Conservation (phyloP, 225 moss, liverwort and hornwort genomes). For the Bryum argenteum region DNA sequence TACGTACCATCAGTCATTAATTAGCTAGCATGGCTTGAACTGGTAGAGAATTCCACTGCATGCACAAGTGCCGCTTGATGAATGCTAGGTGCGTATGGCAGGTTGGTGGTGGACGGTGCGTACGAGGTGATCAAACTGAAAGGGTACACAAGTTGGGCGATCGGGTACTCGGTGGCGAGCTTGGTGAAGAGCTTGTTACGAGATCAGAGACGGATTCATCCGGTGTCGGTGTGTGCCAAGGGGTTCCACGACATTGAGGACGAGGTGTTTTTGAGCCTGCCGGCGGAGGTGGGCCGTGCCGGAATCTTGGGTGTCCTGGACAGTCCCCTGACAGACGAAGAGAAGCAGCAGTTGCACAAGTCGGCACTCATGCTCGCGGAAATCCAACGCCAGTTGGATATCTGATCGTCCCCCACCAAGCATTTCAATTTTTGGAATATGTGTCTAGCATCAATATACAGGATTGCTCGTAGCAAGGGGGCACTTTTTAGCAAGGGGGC, state of each 20-base stretch:
- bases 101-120: slow-evolving; percentile 79
- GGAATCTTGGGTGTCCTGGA: slow-evolving; percentile 72
- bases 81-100: slow-evolving; percentile 32
- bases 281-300: slow-evolving; percentile 59
- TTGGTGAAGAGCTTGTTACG: slow-evolving; percentile 77
- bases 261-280: slow-evolving; percentile 84
- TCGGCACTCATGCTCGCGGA: slow-evolving; percentile 59
- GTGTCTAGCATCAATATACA: not conserved
- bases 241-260: slow-evolving; percentile 83
- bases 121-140: slow-evolving; percentile 93
- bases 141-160: slow-evolving; percentile 96
- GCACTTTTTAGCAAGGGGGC: too few relatives aligned
- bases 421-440: not conserved
- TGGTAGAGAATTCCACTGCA: too few relatives aligned
- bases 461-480: not conserved
- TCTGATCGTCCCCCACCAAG: slow-evolving; percentile 23
- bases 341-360: slow-evolving; percentile 56
- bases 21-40: too few relatives aligned
- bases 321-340: slow-evolving; percentile 61
- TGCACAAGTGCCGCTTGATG: too few relatives aligned
- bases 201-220: slow-evolving; percentile 78
- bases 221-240: slow-evolving; percentile 79
- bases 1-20: not conserved
- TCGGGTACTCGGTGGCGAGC: slow-evolving; percentile 83
- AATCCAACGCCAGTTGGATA: slow-evolving; percentile 56